Evolutionary conservation across 805 yeast species (phyloP).

Genomic region (Teunomyces funiuensis): DNA sequence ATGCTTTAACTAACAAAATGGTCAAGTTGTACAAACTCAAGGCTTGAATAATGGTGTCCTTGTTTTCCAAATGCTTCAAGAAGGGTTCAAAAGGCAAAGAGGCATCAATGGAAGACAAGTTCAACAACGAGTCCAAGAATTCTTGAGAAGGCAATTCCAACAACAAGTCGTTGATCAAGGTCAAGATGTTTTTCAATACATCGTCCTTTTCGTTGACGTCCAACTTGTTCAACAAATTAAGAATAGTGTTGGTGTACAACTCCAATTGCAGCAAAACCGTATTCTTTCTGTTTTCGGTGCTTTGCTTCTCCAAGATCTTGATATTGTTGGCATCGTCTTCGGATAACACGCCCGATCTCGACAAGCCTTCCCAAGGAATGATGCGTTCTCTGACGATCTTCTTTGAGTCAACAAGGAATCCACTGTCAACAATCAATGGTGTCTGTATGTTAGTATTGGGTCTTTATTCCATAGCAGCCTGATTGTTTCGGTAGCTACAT

Average conservation of each 20-base stretch:
- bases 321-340: conserved; percentile 65
- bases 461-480: too few species aligned
- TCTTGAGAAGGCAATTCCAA: conserved; percentile 35
- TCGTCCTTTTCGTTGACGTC: conserved; percentile 53
- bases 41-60: conserved; percentile 57
- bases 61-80: conserved; percentile 48
- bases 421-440: conserved; percentile 57
- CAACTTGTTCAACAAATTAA: conserved; percentile 52
- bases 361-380: conserved; percentile 90
- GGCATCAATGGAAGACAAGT: conserved; percentile 39
- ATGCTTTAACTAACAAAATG: conserved; percentile 39
- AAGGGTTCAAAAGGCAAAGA: conserved; percentile 56
- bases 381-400: conserved; percentile 73
- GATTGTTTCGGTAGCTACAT: conserved; percentile 3
- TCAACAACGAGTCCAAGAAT: conserved; percentile 41
- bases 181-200: conserved; percentile 62
- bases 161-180: conserved; percentile 58
- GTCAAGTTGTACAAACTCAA: conserved; percentile 57
- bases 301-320: conserved; percentile 52
- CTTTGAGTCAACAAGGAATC: conserved; percentile 62
- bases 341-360: conserved; percentile 67
- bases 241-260: conserved; percentile 53
- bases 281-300: conserved; percentile 39
- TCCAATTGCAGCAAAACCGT: conserved; percentile 46
- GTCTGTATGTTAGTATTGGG: conserved; percentile 15